Evolutionary conservation across 352 stramenopile genomes (phyloP).

Genomic region (Globisporangium splendens): DNA sequence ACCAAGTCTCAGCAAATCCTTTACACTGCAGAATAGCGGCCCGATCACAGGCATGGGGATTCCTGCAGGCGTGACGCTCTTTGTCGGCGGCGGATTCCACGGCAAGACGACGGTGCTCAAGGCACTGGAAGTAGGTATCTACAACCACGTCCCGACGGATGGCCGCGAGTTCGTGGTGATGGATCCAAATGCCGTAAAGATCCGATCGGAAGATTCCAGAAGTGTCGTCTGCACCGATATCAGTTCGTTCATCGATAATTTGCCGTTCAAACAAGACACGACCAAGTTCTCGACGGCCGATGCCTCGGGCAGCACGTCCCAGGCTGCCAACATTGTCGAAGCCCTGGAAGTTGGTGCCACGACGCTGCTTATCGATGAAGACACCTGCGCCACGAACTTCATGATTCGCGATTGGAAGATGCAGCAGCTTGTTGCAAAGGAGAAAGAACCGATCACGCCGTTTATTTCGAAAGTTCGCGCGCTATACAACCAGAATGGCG

Average conservation of each 20-base stretch:
- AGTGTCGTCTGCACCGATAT: slow-evolving; percentile 91
- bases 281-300: slow-evolving; percentile 90
- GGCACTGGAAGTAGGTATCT: slow-evolving; percentile 92
- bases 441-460: slow-evolving; percentile 97
- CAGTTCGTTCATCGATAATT: slow-evolving; percentile 95
- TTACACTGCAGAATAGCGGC: slow-evolving; percentile 86
- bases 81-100: slow-evolving; percentile 97
- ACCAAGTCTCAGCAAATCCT: slow-evolving; percentile 67
- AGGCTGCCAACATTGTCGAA: slow-evolving; percentile 96
- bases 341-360: slow-evolving; percentile 88
- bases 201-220: slow-evolving; percentile 94
- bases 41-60: slow-evolving; percentile 93
- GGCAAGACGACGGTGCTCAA: slow-evolving; percentile 96
- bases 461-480: slow-evolving; percentile 95
- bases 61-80: slow-evolving; percentile 91
- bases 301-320: slow-evolving; percentile 95
- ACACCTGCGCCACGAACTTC: slow-evolving; percentile 97
- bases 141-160: slow-evolving; percentile 95
- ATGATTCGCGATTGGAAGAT: slow-evolving; percentile 98
- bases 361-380: slow-evolving; percentile 95
- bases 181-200: slow-evolving; percentile 89
- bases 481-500: slow-evolving; percentile 82
- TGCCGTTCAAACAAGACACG: slow-evolving; percentile 94
- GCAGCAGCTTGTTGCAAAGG: slow-evolving; percentile 92
- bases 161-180: slow-evolving; percentile 94